Evolutionary conservation across 495 filamentous ascomycete genomes (phyloP), one percentile per base, ranked within the genome.

Genomic region (Podospora didyma): DNA sequence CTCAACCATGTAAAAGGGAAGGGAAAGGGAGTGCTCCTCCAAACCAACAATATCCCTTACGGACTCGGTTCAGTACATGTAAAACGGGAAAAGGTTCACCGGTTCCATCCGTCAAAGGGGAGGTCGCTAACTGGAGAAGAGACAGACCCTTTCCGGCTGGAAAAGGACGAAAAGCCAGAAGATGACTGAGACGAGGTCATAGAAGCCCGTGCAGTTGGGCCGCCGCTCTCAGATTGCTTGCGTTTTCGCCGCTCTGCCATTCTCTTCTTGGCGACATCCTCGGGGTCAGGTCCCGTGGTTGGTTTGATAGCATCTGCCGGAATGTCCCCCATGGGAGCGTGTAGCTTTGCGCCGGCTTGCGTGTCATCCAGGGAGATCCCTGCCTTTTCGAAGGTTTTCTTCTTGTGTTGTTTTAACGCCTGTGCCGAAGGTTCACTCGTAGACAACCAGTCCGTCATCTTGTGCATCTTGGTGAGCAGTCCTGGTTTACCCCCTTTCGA

Each of bases 371-470:
- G 57, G 10, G 65, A 53, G 23, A 75, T 49, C 12, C 69, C 68
- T 0, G 70, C 71, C 24, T 69, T 73, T 23, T 60, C 50, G 53
- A 68, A 75, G 4, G 61, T 58, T 9, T 71, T 65, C 46, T 69
- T 71, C 51, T 69, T 71, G 53, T 75, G 73, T 17, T 71, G 63
- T 53, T 65, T 70, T 17, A 73, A 56, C 0, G 70, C 73, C 12
- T 74, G 69, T 14, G 65, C 54, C 2, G 75, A 76, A 3, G 75
- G 75, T 26, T 78, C 75, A 34, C 65, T 69, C 9, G 67, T 65
- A 0, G 68, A 62, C 10, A 74, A 56, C 75, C 75, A 78, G 22
- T 59, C 67, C 41, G 74, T 73, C 39, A 77, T 50, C 23, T 75
- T 70, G 47, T 61, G 59, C 12, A 75, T 51, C 24, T 55, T 51